Evolutionary conservation across 192 early-diverging fungal species (phyloP), one percentile per base, ranked within the genome.

Genomic region (Haplosporangium gracile): DNA sequence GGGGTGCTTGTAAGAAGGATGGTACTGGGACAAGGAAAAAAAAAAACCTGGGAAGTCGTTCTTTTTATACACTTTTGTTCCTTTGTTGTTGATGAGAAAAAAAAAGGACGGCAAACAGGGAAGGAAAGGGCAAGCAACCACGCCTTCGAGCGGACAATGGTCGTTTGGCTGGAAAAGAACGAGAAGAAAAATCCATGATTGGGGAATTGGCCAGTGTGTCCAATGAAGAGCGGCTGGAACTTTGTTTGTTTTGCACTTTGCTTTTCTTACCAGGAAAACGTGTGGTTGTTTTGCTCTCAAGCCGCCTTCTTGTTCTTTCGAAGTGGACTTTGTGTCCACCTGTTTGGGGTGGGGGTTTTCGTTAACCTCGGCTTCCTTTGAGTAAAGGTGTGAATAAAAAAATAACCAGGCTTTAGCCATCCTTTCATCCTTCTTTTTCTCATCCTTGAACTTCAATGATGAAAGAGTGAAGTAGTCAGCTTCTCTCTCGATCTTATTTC

Each of bases 1-100:
- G 49, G 38, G 72, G 43, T 26, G n/a, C 32, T 38, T 32, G 15
- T 22, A 16, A 32, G 55, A 43, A 69, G 55, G 72, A 79, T 72
- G 78, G 78, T 79, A 72, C 71, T 32, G 45, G 51, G 78, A 79
- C 78, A 65, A 79, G 70, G 78, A 73, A 29, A 47, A 11, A 72
- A 79, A 57, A 32, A 22, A 18, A 13, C 57, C 36, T 55, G 53
- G 40, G 55, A 63, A 20, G 34, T 53, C 20, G 26, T 45, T 29
- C 26, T 36, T 72, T 79, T 70, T 80, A 74, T 79, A 60, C 45
- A 49, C 49, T 1, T 5, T 32, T 36, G 3, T 8, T 2, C 43
- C 71, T 40, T 75, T 20, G 16, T 29, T 26, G 10, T 5, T 29
- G 43, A 70, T 70, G 69, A 70, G 69, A 40, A 70, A 70, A 42